Percentiles rank a stretch among this genome's conserved stretches.
phyloP scores from a whole-genome alignment of 1,284 basidiomycete genomes.

The Rhizoctonia solani region DNA sequence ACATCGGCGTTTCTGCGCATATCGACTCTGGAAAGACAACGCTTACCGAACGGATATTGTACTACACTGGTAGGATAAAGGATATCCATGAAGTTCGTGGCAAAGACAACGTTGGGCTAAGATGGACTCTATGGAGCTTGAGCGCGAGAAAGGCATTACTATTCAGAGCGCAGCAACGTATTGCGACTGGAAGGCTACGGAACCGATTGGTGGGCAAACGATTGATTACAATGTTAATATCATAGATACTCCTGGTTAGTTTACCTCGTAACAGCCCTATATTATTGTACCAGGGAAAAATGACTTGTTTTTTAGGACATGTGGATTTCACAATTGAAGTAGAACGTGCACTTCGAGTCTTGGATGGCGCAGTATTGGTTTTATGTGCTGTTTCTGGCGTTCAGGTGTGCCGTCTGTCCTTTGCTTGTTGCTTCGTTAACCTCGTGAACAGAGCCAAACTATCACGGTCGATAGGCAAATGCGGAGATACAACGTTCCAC shows the following conservation, averaged over 20 bases:
- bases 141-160: slow-evolving; percentile 98
- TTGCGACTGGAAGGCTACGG: slow-evolving; percentile 89
- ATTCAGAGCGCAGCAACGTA: slow-evolving; percentile 99
- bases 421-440: neutral
- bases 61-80: slow-evolving; percentile 94
- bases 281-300: too few species aligned
- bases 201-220: slow-evolving; percentile 65
- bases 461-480: slow-evolving; percentile 99
- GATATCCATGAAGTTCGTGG: slow-evolving; percentile 98
- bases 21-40: slow-evolving; percentile 99
- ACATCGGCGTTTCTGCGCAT: slow-evolving; percentile 87
- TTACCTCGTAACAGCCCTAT: too few species aligned
- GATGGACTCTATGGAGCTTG: slow-evolving; percentile 99
- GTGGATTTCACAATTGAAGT: slow-evolving; percentile 99
- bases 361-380: slow-evolving; percentile 96
- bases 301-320: too few species aligned
- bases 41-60: slow-evolving; percentile 95
- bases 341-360: slow-evolving; percentile 91
- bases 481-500: slow-evolving; percentile 93
- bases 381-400: slow-evolving; percentile 97
- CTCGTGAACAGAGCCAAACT: slow-evolving; percentile 77
- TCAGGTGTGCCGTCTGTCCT: slow-evolving; percentile 57
- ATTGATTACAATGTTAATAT: slow-evolving; percentile 93
- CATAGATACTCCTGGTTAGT: slow-evolving; percentile 92
- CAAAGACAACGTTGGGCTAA: slow-evolving; percentile 96